A percentile compares a stretch with the other conserved stretches of the same genome.
Conservation (phyloP, 2,329 filamentous ascomycete species). For the Capronia epimyces region DNA sequence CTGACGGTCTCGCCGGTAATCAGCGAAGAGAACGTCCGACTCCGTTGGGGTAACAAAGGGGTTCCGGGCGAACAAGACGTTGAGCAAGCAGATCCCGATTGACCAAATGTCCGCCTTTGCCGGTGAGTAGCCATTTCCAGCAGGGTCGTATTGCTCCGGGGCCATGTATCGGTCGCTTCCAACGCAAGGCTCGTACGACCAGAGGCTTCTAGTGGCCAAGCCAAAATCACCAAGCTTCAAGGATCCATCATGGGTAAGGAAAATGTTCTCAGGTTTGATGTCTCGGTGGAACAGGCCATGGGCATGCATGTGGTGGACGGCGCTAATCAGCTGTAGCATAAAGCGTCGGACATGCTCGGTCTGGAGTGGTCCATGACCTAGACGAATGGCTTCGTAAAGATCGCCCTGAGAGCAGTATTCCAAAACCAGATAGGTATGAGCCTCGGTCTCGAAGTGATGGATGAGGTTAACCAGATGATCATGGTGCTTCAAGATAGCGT, state of each 20-base stretch:
- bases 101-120: conserved; percentile 95
- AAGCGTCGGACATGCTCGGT: conserved; percentile 96
- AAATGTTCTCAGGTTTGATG: conserved; percentile 99
- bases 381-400: conserved; percentile 92
- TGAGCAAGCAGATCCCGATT: conserved; percentile 91
- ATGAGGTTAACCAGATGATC: conserved; percentile 91
- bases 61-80: conserved; percentile 94
- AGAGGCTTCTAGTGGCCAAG: conserved; percentile 78
- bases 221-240: conserved; percentile 98
- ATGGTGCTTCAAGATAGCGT: conserved; percentile 71
- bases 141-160: conserved; percentile 92
- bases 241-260: conserved; percentile 74
- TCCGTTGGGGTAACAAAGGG: conserved; percentile 87
- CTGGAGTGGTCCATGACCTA: conserved; percentile 79
- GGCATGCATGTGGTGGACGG: conserved; percentile 82
- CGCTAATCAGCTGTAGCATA: conserved; percentile 89
- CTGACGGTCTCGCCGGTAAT: conserved; percentile 89
- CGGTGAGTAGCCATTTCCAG: conserved; percentile 80
- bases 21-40: conserved; percentile 85
- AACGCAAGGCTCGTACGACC: conserved; percentile 88
- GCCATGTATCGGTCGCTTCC: conserved; percentile 99
- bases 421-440: conserved; percentile 85
- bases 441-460: conserved; percentile 83
- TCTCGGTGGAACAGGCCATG: conserved; percentile 93
- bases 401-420: conserved; percentile 95